Conservation (phyloP, 1,284 basidiomycete genomes). For the Moesziomyces antarcticus region DNA sequence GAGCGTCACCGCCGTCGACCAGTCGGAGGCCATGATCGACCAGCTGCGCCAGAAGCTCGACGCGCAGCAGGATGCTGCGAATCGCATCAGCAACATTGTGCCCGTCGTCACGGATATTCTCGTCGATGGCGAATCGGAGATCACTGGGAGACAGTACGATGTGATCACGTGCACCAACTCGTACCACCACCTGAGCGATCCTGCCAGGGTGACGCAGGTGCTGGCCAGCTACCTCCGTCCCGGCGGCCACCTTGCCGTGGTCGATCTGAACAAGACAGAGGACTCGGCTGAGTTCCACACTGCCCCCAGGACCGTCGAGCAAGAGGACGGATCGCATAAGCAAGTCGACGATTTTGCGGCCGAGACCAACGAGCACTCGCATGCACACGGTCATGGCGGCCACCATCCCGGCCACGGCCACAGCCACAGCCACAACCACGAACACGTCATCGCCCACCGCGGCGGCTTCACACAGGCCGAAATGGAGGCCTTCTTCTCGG, state of each 20-base stretch:
- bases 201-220: constrained; percentile 24
- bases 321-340: constrained; percentile 20
- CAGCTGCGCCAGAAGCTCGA: constrained; percentile 40
- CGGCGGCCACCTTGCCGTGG: constrained; percentile 38
- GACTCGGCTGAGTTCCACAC: constrained; percentile 20
- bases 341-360: constrained; percentile 21
- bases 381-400: constrained; percentile 8
- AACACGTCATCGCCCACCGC: constrained; percentile 43
- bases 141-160: constrained; percentile 24
- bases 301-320: constrained; percentile 11
- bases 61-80: constrained; percentile 7
- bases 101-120: constrained; percentile 25
- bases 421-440: constrained; percentile 13
- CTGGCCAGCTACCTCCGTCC: constrained; percentile 30
- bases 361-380: constrained; percentile 1
- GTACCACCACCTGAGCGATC: constrained; percentile 49
- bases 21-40: constrained; percentile 34
- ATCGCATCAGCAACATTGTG: constrained; percentile 17
- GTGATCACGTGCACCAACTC: constrained; percentile 47
- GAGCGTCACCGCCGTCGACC: constrained; percentile 35
- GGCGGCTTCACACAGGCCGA: constrained; percentile 37
- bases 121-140: neutral
- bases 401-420: constrained; percentile 10
- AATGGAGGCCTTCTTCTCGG: constrained; percentile 35
- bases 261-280: constrained; percentile 37